These are phyloP conservation scores for Cruciata laevipes DNA, from an alignment of 257 asterid species.

Conservation along the genomic window DNA sequence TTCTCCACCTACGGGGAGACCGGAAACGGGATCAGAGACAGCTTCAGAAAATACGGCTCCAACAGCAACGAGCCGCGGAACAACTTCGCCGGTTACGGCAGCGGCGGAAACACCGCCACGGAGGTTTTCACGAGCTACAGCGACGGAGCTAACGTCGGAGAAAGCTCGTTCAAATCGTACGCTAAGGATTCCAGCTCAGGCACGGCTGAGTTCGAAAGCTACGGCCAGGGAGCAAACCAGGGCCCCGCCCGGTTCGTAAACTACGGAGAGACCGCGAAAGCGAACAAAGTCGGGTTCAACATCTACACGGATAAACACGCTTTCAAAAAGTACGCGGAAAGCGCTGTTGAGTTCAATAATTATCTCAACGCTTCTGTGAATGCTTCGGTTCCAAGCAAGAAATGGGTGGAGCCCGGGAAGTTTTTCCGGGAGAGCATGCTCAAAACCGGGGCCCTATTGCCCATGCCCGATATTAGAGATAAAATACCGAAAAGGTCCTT, in stretches of 20 bases:
- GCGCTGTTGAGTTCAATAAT: conserved; percentile 30
- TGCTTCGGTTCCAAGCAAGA: conserved; percentile 12
- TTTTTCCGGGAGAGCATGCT: conserved; percentile 66
- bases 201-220: conserved; percentile 32
- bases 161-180: conserved; percentile 53
- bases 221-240: conserved; percentile 48
- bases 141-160: conserved; percentile 66
- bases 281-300: conserved; percentile 35
- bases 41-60: conserved; percentile 51
- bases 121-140: conserved; percentile 57
- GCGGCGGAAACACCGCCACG: conserved; percentile 34
- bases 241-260: conserved; percentile 53
- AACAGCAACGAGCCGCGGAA: conserved; percentile 56
- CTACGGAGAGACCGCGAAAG: conserved; percentile 38
- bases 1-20: conserved; percentile 65
- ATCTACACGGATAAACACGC: conserved; percentile 49
- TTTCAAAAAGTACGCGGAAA: conserved; percentile 47
- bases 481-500: conserved; percentile 83
- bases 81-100: conserved; percentile 55
- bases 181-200: conserved; percentile 45
- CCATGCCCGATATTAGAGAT: conserved; percentile 68
- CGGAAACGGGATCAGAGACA: conserved; percentile 53
- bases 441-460: conserved; percentile 46
- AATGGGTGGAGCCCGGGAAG: conserved; percentile 66
- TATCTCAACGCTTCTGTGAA: conserved; percentile 28